phyloP scores from a whole-genome alignment of 805 yeast species.

The Debaryomyces castellii region DNA sequence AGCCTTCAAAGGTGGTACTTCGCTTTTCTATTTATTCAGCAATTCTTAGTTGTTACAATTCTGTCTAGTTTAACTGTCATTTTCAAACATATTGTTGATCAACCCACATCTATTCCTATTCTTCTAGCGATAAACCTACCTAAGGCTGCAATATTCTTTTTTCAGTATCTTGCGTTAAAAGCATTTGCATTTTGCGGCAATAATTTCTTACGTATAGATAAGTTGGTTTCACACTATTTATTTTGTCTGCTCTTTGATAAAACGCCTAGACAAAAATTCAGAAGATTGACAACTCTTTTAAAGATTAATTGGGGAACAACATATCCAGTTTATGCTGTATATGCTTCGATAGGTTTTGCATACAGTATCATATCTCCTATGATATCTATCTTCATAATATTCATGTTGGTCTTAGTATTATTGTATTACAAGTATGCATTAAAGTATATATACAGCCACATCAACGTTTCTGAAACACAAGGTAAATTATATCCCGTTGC shows the following conservation, averaged over 20 bases:
- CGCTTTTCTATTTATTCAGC: slow-evolving; percentile 74
- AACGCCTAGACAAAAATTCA: slow-evolving; percentile 62
- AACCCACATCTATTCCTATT: slow-evolving; percentile 71
- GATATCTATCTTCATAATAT: slow-evolving; percentile 63
- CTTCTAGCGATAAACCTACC: slow-evolving; percentile 78
- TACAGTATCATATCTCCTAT: slow-evolving; percentile 80
- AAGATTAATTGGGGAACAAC: slow-evolving; percentile 73
- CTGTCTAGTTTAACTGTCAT: slow-evolving; percentile 75
- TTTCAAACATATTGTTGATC: slow-evolving; percentile 58
- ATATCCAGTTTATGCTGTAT: slow-evolving; percentile 74
- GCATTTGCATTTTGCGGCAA: slow-evolving; percentile 77
- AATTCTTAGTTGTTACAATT: slow-evolving; percentile 80
- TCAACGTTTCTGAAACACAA: slow-evolving; percentile 58
- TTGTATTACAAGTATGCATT: slow-evolving; percentile 71
- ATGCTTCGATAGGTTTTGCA: slow-evolving; percentile 75
- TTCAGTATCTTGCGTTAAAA: slow-evolving; percentile 70
- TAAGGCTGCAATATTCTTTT: slow-evolving; percentile 82
- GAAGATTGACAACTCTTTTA: slow-evolving; percentile 43
- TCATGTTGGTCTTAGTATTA: slow-evolving; percentile 49
- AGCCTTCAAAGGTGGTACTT: slow-evolving; percentile 79
- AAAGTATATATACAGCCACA: slow-evolving; percentile 52
- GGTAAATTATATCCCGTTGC: slow-evolving; percentile 77
- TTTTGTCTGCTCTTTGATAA: slow-evolving; percentile 37
- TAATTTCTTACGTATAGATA: slow-evolving; percentile 59
- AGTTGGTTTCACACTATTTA: slow-evolving; percentile 42